These are phyloP conservation scores for Cryptosporidium ubiquitum DNA, from an alignment of 169 alveolate species.

Conservation along the genomic window DNA sequence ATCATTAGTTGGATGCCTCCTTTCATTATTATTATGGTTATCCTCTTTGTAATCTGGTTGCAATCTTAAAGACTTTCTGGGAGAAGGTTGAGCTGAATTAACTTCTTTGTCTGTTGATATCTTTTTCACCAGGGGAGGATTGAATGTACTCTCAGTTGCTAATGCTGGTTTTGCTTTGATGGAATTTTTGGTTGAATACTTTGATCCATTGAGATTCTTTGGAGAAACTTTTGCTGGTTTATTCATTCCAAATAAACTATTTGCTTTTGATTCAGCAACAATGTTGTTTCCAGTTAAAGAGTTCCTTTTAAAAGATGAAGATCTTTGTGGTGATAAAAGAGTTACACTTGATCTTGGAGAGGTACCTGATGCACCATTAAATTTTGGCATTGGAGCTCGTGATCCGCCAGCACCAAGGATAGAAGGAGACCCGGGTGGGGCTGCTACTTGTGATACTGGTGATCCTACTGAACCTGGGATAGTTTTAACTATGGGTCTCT, in stretches of 20 bases:
- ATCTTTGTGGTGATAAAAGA: slow-evolving; percentile 5
- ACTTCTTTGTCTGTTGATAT: slow-evolving; percentile 55
- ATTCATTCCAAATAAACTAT: neutral
- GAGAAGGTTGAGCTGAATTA: slow-evolving; percentile 67
- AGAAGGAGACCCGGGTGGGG: too few relatives aligned
- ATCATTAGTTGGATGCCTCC: slow-evolving; percentile 58
- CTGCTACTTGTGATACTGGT: neutral
- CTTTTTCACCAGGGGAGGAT: neutral
- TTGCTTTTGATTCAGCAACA: neutral
- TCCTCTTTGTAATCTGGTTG: slow-evolving; percentile 37
- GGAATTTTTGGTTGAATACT: neutral
- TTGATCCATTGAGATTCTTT: neutral
- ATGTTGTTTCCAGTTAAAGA: neutral
- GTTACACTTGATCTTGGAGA: slow-evolving; percentile 28
- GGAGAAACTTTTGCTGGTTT: slow-evolving; percentile 11
- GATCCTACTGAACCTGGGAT: slow-evolving; percentile 23
- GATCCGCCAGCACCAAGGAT: neutral
- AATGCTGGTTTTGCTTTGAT: neutral
- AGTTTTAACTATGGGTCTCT: slow-evolving; percentile 52
- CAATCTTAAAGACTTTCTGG: slow-evolving; percentile 53
- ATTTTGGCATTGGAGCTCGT: slow-evolving; percentile 70
- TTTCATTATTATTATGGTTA: neutral
- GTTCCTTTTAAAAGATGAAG: neutral
- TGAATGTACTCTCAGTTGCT: neutral
- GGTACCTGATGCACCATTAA: neutral